A percentile compares a stretch with the other conserved stretches of the same genome.
phyloP scores from a whole-genome alignment of 1,284 basidiomycete species.

The Leccinum variabile region DNA sequence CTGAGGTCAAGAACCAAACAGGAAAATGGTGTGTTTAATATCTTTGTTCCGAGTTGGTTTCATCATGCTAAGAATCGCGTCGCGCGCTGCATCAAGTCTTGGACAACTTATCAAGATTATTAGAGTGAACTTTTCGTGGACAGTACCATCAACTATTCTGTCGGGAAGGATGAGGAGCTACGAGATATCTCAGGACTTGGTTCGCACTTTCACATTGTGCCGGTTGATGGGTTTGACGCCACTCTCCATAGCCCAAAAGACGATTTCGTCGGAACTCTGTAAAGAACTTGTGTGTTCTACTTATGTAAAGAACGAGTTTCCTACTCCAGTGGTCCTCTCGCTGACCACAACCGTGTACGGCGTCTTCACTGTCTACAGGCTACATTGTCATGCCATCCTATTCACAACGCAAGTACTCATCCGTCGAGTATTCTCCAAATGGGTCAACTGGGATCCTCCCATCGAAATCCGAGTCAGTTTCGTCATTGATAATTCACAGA shows the following conservation, averaged over 20 bases:
- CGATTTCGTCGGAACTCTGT: conserved; percentile 82
- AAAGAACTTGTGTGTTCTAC: neutral
- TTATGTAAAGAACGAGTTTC: conserved; percentile 2
- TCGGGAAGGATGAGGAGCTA: conserved; percentile 84
- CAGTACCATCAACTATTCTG: conserved; percentile 81
- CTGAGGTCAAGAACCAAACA: conserved; percentile 97
- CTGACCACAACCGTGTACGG: neutral
- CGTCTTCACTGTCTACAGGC: neutral
- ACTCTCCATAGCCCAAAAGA: conserved; percentile 75
- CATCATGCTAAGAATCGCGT: conserved; percentile 11
- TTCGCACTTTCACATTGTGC: conserved; percentile 38
- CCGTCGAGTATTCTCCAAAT: conserved; percentile 23
- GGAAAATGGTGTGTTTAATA: conserved; percentile 79
- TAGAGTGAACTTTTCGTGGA: conserved; percentile 80
- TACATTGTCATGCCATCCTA: conserved; percentile 8
- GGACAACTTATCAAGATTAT: conserved; percentile 88
- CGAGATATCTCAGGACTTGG: conserved; percentile 93
- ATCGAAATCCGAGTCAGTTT: conserved; percentile 21
- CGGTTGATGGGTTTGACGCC: conserved; percentile 7
- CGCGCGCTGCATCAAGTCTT: conserved; percentile 48
- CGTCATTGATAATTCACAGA: neutral
- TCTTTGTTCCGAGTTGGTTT: neutral
- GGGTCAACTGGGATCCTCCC: conserved; percentile 31
- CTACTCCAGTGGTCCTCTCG: neutral
- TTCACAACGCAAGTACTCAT: conserved; percentile 32